Evolutionary conservation across 2,329 filamentous ascomycete species (phyloP), one percentile per base, ranked within the genome.

Genomic region (Elsinoe fawcettii): DNA sequence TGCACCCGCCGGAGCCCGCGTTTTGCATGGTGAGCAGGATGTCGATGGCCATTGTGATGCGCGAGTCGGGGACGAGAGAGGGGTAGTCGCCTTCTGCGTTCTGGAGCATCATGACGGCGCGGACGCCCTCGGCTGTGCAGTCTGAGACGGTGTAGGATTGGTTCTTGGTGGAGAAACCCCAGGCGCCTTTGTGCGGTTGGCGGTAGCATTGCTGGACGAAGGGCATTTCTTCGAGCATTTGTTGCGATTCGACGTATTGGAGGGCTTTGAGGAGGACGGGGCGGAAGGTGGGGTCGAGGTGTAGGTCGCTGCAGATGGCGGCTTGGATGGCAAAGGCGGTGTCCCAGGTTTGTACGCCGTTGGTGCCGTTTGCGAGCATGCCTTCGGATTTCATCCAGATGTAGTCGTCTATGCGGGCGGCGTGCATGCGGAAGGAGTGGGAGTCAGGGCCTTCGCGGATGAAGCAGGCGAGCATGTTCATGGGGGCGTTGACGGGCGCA

Each of bases 271-370:
- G 79, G 25, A 99, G 79, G 87, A 96, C 95, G 0, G 87, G 84
- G 37, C 80, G 81, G 83, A 88, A 96, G 64, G 85, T 83, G 11
- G 84, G 77, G 49, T 95, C 83, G 27, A 84, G 75, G n/a, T 87
- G 85, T 23, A 96, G 80, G 0, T 88, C 90, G 5, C 88, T 85
- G 51, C 89, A 88, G 55, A 89, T 81, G 5, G 88, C 82, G 0
- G 88, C 86, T 70, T 96, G 90, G 32, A 96, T 89, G 16, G 86
- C 75, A 67, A 97, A 97, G 0, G 90, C 81, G 0, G 93, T 99
- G 68, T 99, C 93, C 93, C 93, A 99, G 62, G 85, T 87, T 71
- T 99, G 93, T 1, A 97, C 91, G n/a, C 93, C 93, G 64, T 99
- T 97, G 7, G 93, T 99, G 36, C 93, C 93, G 65, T 96, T 96